phyloP scores from a whole-genome alignment of 495 filamentous ascomycete genomes.

The Poronia punctata region DNA sequence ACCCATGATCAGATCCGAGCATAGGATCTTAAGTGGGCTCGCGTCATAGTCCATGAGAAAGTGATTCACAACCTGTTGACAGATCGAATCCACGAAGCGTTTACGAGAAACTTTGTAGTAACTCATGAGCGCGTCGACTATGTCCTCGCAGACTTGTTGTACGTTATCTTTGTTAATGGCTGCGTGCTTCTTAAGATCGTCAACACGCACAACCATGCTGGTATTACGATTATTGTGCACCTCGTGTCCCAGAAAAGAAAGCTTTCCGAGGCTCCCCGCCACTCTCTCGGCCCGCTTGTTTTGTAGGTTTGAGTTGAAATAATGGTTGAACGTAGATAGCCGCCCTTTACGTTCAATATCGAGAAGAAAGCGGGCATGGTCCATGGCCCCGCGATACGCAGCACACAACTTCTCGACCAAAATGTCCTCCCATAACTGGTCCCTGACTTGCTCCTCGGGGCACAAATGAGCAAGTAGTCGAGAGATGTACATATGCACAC shows the following conservation, averaged over 20 bases:
- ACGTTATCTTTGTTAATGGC: conserved; percentile 37
- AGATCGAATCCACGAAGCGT: conserved; percentile 51
- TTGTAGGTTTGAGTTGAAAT: conserved; percentile 46
- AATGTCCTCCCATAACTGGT: conserved; percentile 25
- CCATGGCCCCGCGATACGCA: conserved; percentile 6
- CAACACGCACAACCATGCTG: too few species aligned
- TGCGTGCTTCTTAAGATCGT: too few species aligned
- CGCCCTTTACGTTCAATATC: conserved; percentile 40
- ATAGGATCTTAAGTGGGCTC: conserved; percentile 17
- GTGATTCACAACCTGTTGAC: conserved; percentile 29
- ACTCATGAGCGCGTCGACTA: conserved; percentile 51
- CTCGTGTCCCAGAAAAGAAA: conserved; percentile 16
- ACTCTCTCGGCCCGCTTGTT: conserved; percentile 23
- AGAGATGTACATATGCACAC: conserved; percentile 43
- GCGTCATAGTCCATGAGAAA: conserved; percentile 22
- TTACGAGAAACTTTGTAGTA: conserved; percentile 57
- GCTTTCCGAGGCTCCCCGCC: conserved; percentile 11
- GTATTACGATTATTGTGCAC: conserved; percentile 1
- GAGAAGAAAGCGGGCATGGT: conserved; percentile 41
- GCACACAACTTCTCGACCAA: conserved; percentile 14
- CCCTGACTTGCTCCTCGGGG: conserved; percentile 29
- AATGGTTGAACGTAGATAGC: conserved; percentile 47
- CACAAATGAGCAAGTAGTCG: conserved; percentile 25
- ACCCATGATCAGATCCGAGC: conserved; percentile 11
- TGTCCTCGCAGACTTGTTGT: conserved; percentile 38